Conservation (phyloP, 2,329 filamentous ascomycete genomes). For the Fusarium compactum region DNA sequence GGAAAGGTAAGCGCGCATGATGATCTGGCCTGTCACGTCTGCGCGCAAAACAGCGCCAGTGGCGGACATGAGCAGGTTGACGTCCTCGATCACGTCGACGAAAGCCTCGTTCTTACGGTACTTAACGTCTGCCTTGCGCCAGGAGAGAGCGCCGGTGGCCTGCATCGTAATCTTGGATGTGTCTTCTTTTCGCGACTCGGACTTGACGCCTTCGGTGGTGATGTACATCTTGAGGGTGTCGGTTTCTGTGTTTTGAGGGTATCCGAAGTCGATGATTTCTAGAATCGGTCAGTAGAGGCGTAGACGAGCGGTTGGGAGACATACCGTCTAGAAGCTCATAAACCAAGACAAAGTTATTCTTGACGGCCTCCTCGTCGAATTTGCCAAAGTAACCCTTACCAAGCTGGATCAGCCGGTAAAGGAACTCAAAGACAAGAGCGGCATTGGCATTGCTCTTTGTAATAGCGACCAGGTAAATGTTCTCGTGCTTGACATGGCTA, state of each 20-base stretch:
- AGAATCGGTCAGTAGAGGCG: background rate
- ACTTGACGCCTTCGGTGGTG: conserved; percentile 98
- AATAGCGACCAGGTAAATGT: conserved; percentile 97
- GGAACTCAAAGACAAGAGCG: conserved; percentile 96
- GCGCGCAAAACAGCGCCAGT: conserved; percentile 94
- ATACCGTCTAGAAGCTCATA: conserved; percentile 95
- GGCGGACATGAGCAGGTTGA: conserved; percentile 99
- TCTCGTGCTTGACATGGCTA: conserved; percentile 99
- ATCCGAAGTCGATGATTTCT: conserved; percentile 99
- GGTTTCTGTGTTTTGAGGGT: conserved; percentile 98
- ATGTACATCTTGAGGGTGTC: conserved; percentile 99
- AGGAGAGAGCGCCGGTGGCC: conserved; percentile 95
- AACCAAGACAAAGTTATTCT: conserved; percentile 99
- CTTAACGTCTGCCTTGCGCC: conserved; percentile 97
- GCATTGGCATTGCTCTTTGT: conserved; percentile 99
- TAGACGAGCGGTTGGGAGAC: background rate
- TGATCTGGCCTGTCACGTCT: conserved; percentile 96
- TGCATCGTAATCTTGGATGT: conserved; percentile 99
- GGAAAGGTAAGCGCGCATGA: conserved; percentile 97
- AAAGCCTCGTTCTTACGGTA: conserved; percentile 99
- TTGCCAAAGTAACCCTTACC: conserved; percentile 98
- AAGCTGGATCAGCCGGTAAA: conserved; percentile 90
- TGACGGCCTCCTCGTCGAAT: conserved; percentile 98
- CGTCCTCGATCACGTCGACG: conserved; percentile 98
- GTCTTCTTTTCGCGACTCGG: conserved; percentile 85